These are phyloP conservation scores for Trapa bicornis DNA, from an alignment of 345 rosid genomes.

Conservation along the genomic window DNA sequence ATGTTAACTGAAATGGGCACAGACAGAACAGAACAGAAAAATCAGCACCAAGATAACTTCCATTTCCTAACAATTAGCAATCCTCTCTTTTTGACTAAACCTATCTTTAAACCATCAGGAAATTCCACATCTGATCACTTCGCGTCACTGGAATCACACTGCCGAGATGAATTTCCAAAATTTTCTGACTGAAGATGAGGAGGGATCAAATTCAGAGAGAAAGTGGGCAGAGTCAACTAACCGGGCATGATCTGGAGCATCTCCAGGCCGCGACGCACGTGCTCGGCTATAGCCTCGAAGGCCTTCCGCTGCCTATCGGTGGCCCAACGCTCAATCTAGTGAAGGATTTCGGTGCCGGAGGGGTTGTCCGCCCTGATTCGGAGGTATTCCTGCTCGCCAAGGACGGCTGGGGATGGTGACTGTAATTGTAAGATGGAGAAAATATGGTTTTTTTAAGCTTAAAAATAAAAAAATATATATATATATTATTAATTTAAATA, in stretches of 20 bases:
- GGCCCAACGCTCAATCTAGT: slow-evolving; percentile 61
- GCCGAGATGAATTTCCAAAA: not conserved
- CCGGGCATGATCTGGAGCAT: slow-evolving; percentile 93
- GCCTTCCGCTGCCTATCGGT: slow-evolving; percentile 51
- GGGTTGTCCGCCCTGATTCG: slow-evolving; percentile 59
- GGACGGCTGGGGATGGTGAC: slow-evolving; percentile 83
- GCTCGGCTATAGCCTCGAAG: slow-evolving; percentile 49
- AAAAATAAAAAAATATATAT: too few relatives aligned
- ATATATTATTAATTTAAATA: too few relatives aligned
- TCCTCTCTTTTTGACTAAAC: not conserved
- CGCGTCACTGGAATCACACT: too few relatives aligned
- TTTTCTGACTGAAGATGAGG: not conserved
- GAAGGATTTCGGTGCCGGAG: slow-evolving; percentile 70
- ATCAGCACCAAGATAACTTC: not conserved
- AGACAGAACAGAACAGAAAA: too few relatives aligned
- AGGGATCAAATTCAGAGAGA: not conserved
- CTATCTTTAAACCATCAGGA: not conserved
- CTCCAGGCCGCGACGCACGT: slow-evolving; percentile 64
- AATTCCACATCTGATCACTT: not conserved
- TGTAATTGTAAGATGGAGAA: slow-evolving; percentile 14
- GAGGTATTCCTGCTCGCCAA: slow-evolving; percentile 62
- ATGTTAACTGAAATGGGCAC: too few relatives aligned
- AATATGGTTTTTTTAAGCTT: too few relatives aligned
- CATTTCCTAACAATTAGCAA: not conserved
- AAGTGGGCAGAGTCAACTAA: slow-evolving; percentile 11